Base-by-base conservation (phyloP, 108 stramenopile species). In the Mediolabrus comicus region DNA sequence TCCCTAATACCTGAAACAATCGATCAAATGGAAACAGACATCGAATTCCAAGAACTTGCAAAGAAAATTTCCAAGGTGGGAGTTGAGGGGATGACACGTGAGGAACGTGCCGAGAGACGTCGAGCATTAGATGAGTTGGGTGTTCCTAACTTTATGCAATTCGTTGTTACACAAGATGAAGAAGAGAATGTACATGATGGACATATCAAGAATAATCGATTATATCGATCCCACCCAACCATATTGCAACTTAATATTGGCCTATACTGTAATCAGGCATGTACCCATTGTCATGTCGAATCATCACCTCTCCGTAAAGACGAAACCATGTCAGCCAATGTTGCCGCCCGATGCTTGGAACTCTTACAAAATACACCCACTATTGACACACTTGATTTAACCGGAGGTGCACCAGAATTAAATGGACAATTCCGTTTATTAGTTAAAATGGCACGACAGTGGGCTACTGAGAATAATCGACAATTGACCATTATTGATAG, bases 211-310 rank as follows among this genome's bases (percentile, higher is more conserved):
- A 34, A 75, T 25, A 53, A 75, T 22, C 74, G 68, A 13, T 30
- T 83, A 31, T 52, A 59, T 53, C 60, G 62, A 56, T 36, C 46
- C 9, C 34, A 59, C 71, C 76, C 87, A 3, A 80, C 70, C 61
- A 82, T 98, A 16, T 77, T 98, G 4, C 98, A 98, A 75, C 75
- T 98, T n/a, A 98, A 98, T 70, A 93, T 98, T 65, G 97, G 97
- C 17, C 85, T 98, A 34, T 98, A 97, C 72, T 98, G 98, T 88
- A 98, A 98, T 72, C 96, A 97, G 75, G 95, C 95, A 12, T 96
- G 97, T 80, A 77, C 64, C 19, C 94, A 95, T 64, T 95, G 95
- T 81, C 96, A 97, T 67, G 96, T 97, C 25, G 98, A 98, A 74
- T 87, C 85, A 25, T 95, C 92, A n/a, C 98, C 98, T 0, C 64